A percentile compares a stretch with the other conserved stretches of the same genome.
Evolutionary conservation across 2,329 filamentous ascomycete genomes (phyloP).

Genomic region (Talaromyces sp.): DNA sequence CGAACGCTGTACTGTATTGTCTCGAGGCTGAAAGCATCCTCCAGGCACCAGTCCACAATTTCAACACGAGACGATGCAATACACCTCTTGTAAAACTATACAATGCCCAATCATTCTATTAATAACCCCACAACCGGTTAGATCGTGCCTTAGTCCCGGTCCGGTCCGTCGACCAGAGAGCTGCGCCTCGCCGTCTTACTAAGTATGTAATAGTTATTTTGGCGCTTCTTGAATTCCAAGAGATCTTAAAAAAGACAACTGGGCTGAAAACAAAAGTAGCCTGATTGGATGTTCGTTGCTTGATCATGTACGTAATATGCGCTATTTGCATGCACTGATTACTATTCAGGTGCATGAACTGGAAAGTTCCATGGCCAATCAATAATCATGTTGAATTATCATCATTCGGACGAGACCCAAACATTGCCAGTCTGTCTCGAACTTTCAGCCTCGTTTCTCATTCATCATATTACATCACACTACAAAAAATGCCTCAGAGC

Average conservation of each 20-base stretch:
- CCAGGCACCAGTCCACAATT: too few species aligned
- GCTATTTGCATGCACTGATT: background rate
- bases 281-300: background rate
- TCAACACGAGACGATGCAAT: too few species aligned
- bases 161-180: background rate
- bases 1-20: too few species aligned
- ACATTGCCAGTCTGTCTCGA: background rate
- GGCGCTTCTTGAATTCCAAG: too few species aligned
- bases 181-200: background rate
- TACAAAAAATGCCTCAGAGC: constrained; percentile 18
- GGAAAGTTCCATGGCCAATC: background rate
- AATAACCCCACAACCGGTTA: too few species aligned
- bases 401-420: background rate
- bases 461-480: background rate
- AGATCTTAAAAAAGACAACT: background rate
- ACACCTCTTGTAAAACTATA: too few species aligned
- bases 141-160: background rate
- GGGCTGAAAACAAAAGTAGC: background rate
- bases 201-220: too few species aligned
- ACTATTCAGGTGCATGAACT: background rate
- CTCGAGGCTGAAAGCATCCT: too few species aligned
- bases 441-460: background rate
- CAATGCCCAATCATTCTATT: too few species aligned
- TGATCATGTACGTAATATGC: background rate
- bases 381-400: background rate